Evolutionary conservation across 371 early-diverging fungal genomes (phyloP), one percentile per base, ranked within the genome.

Genomic region (Coemansia sp.): DNA sequence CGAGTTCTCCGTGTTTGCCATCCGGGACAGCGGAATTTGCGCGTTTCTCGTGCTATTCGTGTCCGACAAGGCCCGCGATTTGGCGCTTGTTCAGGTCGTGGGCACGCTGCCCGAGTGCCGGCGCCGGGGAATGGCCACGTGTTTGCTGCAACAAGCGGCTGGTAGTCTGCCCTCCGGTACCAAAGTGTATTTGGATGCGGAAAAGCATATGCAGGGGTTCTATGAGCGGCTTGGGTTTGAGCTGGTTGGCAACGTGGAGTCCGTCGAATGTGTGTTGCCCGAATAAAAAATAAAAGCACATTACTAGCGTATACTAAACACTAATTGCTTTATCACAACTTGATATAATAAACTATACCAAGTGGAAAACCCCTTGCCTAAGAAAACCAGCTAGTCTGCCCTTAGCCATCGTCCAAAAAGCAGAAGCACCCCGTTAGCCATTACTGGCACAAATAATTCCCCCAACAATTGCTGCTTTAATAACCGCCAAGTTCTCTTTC

Each of bases 161-260:
- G 36, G 14, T 13, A 47, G 38, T 3, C 34, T 62, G 11, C 39
- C 58, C 0, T 20, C 35, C 1, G 58, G 52, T 11, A 40, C 34
- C 2, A 54, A 47, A 16, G 55, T 67, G 5, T 67, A 67, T 35
- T 36, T 67, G 39, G 62, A 67, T 30, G 67, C 62, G 1, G 42
- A 31, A 9, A 57, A 67, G 3, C 31, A 36, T 36, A n/a, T 16
- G 14, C 4, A n/a, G 3, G 8, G 16, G 1, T 45, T 45, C 1
- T 45, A 45, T 45, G 45, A 45, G 20, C 14, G 20, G 6, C 14
- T 45, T 6, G 45, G 45, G 5, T 45, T 45, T 45, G 45, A 45
- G 16, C 45, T 16, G 14, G 45, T 45, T 3, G 45, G 45, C 16
- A 8, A 14, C 1, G 20, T 45, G 0, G 45, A n/a, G 1, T 45